These are phyloP conservation scores for Lolium rigidum DNA, from an alignment of 176 grass and related monocot genomes.

Conservation along the genomic window DNA sequence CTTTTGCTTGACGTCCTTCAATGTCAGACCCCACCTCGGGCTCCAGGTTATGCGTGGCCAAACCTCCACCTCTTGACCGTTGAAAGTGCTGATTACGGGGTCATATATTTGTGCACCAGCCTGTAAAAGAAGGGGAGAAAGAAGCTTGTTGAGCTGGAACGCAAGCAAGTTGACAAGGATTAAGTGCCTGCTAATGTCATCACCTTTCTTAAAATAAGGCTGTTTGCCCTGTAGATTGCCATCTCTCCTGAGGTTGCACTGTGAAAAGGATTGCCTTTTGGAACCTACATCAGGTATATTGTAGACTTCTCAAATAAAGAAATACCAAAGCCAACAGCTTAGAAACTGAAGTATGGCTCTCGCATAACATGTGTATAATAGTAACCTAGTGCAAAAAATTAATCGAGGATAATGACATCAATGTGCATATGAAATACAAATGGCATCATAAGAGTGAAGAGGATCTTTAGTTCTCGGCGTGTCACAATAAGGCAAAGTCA, in stretches of 20 bases:
- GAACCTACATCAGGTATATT: slow-evolving; percentile 57
- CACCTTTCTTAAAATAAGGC: slow-evolving; percentile 90
- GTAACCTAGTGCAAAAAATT: background rate
- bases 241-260: slow-evolving; percentile 96
- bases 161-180: slow-evolving; percentile 15
- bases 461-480: background rate
- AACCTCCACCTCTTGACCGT: slow-evolving; percentile 93
- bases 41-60: slow-evolving; percentile 91
- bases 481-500: background rate
- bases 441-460: background rate
- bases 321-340: background rate
- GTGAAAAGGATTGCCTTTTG: slow-evolving; percentile 97
- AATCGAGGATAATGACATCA: background rate
- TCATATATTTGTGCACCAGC: slow-evolving; percentile 71
- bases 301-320: background rate
- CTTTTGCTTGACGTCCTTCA: slow-evolving; percentile 72
- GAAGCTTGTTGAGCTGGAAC: slow-evolving; percentile 25
- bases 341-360: background rate
- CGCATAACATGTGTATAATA: background rate
- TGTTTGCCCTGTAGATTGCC: slow-evolving; percentile 96
- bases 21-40: slow-evolving; percentile 81
- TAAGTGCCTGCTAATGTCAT: slow-evolving; percentile 5
- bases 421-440: background rate
- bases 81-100: slow-evolving; percentile 70
- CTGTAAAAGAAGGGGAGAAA: slow-evolving; percentile 43